Evolutionary conservation across 345 rosid species (phyloP), one percentile per base, ranked within the genome.

Genomic region (Citrus sp.): DNA sequence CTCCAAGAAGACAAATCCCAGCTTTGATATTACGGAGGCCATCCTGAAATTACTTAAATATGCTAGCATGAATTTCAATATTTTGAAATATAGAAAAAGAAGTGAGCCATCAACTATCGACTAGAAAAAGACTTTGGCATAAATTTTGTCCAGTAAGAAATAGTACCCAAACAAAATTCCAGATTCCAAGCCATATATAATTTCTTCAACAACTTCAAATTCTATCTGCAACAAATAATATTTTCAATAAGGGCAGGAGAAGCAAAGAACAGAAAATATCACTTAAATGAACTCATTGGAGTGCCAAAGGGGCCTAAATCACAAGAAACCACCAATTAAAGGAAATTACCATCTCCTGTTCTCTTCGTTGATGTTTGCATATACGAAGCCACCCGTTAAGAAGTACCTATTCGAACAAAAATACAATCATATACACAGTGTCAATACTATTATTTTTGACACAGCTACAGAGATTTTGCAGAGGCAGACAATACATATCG

Each of bases 141-240:
- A 70, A 56, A 78, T 18, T 7, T 27, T 35, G 42, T 70, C 35
- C 58, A 58, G 62, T 13, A 65, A 74, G 77, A 78, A 82, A 40
- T 62, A 56, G 55, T 90, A 96, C 99, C 99, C 99, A 79, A 96
- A 96, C 78, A 96, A 80, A 79, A 94, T 84, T 78, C 99, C 99
- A 77, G 98, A 96, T 86, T 96, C 98, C 90, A 94, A 81, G 79
- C 99, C 98, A 78, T 89, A 94, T 76, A 96, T 96, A 70, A 96
- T 96, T 86, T 96, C 99, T 87, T 96, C 99, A 85, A 92, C 94
- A 66, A 96, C 98, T 88, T 96, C 99, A 88, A 87, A 91, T 75
- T 91, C 97, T 87, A 86, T 81, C 99, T 94, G 89, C 84, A 84
- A 63, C 67, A 71, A 68, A 87, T 70, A 80, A 78, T 8, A 62